Evolutionary conservation across 2,329 filamentous ascomycete genomes (phyloP).

Genomic region (Hysterium pulicare): DNA sequence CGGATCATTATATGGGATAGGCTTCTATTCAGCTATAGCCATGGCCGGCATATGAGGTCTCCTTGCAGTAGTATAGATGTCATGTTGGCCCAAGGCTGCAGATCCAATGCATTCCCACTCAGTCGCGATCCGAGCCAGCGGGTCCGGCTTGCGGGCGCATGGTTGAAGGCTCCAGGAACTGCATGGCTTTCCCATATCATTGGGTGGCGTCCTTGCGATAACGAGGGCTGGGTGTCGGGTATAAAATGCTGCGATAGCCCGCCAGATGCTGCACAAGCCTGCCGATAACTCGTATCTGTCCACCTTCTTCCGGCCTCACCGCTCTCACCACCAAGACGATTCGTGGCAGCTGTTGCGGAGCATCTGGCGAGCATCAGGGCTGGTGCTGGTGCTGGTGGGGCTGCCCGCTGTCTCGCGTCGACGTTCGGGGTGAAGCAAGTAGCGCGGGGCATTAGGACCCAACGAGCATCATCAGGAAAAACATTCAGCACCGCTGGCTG

Average conservation of each 20-base stretch:
- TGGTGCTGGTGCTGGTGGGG: slow-evolving; percentile 1
- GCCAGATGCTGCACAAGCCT: neutral
- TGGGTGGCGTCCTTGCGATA: slow-evolving; percentile 1
- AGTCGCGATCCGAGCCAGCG: neutral
- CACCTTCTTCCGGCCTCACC: neutral
- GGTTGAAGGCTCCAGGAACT: slow-evolving; percentile 2
- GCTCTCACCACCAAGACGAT: too few relatives aligned
- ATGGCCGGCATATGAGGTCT: neutral
- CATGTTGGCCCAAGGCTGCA: neutral
- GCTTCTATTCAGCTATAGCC: neutral
- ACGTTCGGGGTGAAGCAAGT: neutral
- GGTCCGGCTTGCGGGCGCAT: neutral
- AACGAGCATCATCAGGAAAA: neutral
- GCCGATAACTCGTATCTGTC: neutral
- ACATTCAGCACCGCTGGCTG: neutral
- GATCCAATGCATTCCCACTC: neutral
- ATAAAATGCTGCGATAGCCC: slow-evolving; percentile 1
- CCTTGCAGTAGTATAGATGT: too few relatives aligned
- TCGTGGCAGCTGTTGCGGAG: neutral
- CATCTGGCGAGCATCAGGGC: neutral
- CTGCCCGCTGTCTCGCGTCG: neutral
- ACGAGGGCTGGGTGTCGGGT: neutral
- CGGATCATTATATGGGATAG: neutral
- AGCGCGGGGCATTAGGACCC: slow-evolving; percentile 3
- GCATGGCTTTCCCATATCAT: neutral